Evolutionary conservation across 169 alveolate species (phyloP).

Genomic region (Ophryocystis elektroscirrha): DNA sequence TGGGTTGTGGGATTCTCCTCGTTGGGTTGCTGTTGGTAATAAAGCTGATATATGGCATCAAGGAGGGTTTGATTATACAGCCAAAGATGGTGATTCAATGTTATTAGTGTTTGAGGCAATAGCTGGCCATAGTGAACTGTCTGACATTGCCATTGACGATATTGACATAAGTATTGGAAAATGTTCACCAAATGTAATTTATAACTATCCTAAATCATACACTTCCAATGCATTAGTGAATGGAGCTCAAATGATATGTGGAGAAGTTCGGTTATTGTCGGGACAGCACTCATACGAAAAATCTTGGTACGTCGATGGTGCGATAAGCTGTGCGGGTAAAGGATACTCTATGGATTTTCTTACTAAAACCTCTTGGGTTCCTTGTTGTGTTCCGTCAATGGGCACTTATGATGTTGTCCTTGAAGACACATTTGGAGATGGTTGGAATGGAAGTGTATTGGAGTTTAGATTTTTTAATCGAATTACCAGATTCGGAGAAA

Average conservation of each 20-base stretch:
- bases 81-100: slow-evolving; percentile 22
- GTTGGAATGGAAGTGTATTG: slow-evolving; percentile 27
- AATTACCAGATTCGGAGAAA: slow-evolving; percentile 18
- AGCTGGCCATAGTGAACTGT: slow-evolving; percentile 29
- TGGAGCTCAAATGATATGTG: slow-evolving; percentile 13
- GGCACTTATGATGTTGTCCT: slow-evolving; percentile 31
- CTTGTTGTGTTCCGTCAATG: slow-evolving; percentile 34
- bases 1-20: slow-evolving; percentile 35
- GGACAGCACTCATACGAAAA: slow-evolving; percentile 26
- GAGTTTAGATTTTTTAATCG: slow-evolving; percentile 34
- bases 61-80: slow-evolving; percentile 26
- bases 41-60: slow-evolving; percentile 30
- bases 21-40: slow-evolving; percentile 30
- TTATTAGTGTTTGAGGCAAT: slow-evolving; percentile 27
- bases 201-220: neutral
- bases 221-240: neutral
- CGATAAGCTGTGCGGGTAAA: slow-evolving; percentile 30
- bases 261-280: slow-evolving; percentile 32
- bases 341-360: slow-evolving; percentile 22
- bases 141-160: slow-evolving; percentile 32
- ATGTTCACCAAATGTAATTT: neutral
- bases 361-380: slow-evolving; percentile 22
- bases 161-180: slow-evolving; percentile 17
- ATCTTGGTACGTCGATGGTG: slow-evolving; percentile 36
- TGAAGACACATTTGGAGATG: slow-evolving; percentile 29